Conservation (phyloP, 768 basidiomycete genomes). For the Lactarius psammicola region DNA sequence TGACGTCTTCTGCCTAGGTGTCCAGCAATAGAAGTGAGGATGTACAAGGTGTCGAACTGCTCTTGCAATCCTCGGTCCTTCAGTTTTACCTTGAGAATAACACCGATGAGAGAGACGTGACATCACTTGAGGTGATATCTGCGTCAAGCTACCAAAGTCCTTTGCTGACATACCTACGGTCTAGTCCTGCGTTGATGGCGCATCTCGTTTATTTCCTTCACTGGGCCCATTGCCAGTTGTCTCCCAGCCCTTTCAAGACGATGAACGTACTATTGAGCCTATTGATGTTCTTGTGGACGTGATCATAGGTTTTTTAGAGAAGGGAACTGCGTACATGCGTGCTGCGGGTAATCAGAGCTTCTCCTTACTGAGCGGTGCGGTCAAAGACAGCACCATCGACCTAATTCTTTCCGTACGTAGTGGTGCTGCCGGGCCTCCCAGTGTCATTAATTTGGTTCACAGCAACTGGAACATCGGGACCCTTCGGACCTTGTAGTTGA, state of each 20-base stretch:
- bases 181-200: constrained; percentile 62
- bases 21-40: constrained; percentile 47
- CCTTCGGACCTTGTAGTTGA: constrained; percentile 51
- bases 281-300: constrained; percentile 85
- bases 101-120: constrained; percentile 49
- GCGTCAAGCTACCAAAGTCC: background rate
- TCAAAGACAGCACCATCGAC: constrained; percentile 70
- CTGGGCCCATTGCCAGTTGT: constrained; percentile 34
- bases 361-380: constrained; percentile 62
- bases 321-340: constrained; percentile 76
- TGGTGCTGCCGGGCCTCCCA: constrained; percentile 5
- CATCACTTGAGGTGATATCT: constrained; percentile 57
- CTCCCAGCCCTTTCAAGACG: constrained; percentile 34
- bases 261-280: constrained; percentile 52
- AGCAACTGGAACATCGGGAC: constrained; percentile 83
- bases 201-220: constrained; percentile 50
- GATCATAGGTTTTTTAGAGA: constrained; percentile 88
- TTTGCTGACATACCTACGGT: constrained; percentile 9
- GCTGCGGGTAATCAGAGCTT: constrained; percentile 80
- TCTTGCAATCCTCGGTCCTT: constrained; percentile 68
- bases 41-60: constrained; percentile 66
- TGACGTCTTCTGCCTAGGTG: constrained; percentile 35
- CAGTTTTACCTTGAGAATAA: constrained; percentile 68
- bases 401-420: constrained; percentile 74
- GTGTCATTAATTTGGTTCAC: background rate